These are phyloP conservation scores for Phytopythium delawarense DNA, from an alignment of 352 stramenopile genomes.

Conservation along the genomic window DNA sequence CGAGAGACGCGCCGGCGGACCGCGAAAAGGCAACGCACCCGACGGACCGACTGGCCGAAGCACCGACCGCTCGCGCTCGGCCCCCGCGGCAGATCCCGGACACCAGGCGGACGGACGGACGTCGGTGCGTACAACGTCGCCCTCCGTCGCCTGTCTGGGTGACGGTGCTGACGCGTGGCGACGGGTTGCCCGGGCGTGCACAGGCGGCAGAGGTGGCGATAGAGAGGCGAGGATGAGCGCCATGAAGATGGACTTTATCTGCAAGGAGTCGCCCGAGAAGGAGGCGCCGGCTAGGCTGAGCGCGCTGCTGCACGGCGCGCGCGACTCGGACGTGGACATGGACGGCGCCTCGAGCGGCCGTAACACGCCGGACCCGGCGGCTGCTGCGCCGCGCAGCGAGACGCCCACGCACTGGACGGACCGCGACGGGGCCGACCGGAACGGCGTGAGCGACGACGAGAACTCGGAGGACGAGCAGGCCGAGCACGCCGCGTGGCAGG, in stretches of 20 bases:
- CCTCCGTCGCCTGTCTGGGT: no score
- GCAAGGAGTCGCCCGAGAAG: constrained; percentile 41
- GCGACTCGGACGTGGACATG: constrained; percentile 31
- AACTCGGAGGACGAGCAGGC: constrained; percentile 81
- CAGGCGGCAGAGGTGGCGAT: not conserved
- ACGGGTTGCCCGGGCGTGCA: not conserved
- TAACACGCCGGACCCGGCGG: constrained; percentile 3
- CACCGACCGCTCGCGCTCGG: no score
- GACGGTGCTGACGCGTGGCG: not conserved
- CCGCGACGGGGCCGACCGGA: constrained; percentile 23
- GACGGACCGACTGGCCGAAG: no score
- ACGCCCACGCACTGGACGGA: constrained; percentile 21
- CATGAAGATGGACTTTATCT: constrained; percentile 86
- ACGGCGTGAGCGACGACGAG: constrained; percentile 68
- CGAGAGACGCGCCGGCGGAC: no score
- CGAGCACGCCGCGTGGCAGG: constrained; percentile 71
- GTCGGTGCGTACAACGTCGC: no score
- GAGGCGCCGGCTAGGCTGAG: constrained; percentile 24
- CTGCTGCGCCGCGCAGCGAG: constrained; percentile 10
- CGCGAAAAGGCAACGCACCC: no score
- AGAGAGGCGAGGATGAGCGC: constrained; percentile 38
- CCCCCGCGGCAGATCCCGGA: no score
- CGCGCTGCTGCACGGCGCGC: constrained; percentile 32
- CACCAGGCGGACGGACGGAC: no score
- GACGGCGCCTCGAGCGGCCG: constrained; percentile 12